Base-by-base conservation (phyloP, 331 rosid species). In the Malus hybrid region DNA sequence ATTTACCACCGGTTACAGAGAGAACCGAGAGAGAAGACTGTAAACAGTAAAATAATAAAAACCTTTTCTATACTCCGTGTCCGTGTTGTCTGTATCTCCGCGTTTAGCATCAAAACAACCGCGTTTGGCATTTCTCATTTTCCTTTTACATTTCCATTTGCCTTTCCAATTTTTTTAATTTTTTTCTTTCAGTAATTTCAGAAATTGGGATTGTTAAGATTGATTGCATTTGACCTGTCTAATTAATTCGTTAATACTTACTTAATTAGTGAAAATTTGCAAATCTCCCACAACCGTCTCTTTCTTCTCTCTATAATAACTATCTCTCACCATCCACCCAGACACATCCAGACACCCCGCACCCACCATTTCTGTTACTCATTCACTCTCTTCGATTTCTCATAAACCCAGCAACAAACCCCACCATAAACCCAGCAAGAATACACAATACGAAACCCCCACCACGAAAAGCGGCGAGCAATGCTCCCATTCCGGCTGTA, bases 401-500 rank as follows among this genome's bases (percentile, higher is more conserved):
- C 64, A 9, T 48, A 28, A 31, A 27, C 13, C 27, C 31, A 71
- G 34, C 24, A 24, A 24, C 24, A 24, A 24, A 24, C 24, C 24
- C 24, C 24, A 24, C 24, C 24, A 24, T 24, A 24, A 24, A 24
- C 24, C 24, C 24, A 24, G 24, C 14, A 48, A 22, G 19, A 28
- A 16, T 15, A 2, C 20, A 6, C 2, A 54, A 32, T 78, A 55
- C 75, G 0, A 29, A 8, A 48, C 39, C 76, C 76, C 70, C 68
- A 44, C 2, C 27, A 5, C 42, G 44, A 2, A 55, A 44, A n/a
- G 59, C 29, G 9, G 66, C 22, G 14, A 24, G 33, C 63, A 71
- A 85, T 85, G 88, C 67, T 76, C 46, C 73, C 67, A 10, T 73
- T 28, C 62, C 81, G 86, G 24, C 55, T 83, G 19, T n/a, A 65